Percentiles rank a stretch among this genome's conserved stretches.
phyloP scores from a whole-genome alignment of 2,329 filamentous ascomycete species.

The Colletotrichum zoysiae region DNA sequence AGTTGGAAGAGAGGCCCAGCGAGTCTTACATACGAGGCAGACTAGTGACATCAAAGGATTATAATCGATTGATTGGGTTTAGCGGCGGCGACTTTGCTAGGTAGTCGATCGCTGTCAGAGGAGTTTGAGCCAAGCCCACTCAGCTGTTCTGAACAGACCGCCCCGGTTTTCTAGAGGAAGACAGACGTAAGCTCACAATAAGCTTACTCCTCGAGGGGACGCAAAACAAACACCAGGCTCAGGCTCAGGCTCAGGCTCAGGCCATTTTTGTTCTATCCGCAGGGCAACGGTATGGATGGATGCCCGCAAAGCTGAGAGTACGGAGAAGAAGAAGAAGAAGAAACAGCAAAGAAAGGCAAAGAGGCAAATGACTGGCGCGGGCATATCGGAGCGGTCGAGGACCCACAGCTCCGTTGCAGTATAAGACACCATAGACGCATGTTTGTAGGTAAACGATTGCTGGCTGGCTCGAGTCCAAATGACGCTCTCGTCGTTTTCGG shows the following conservation, averaged over 20 bases:
- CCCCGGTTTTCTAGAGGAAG: conserved; percentile 20
- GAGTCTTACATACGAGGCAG: not conserved
- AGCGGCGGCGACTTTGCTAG: conserved; percentile 11
- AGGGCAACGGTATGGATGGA: not conserved
- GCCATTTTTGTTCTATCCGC: conserved; percentile 13
- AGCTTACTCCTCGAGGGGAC: conserved; percentile 28
- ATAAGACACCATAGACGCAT: not conserved
- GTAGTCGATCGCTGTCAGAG: conserved; percentile 32
- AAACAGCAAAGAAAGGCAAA: not conserved
- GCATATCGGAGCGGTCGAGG: conserved; percentile 3
- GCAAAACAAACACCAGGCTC: conserved; percentile 13
- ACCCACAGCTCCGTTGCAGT: conserved; percentile 13
- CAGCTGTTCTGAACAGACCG: conserved; percentile 13
- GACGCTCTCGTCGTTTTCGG: conserved; percentile 8
- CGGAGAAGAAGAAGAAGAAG: too few species aligned
- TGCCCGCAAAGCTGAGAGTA: not conserved
- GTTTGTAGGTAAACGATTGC: not conserved
- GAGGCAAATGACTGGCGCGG: conserved; percentile 13
- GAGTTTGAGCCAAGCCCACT: conserved; percentile 30
- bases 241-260: not conserved
- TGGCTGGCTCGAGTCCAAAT: conserved; percentile 4
- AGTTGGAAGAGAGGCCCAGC: not conserved
- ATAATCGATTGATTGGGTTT: not conserved
- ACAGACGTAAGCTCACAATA: conserved; percentile 39
- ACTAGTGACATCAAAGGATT: conserved; percentile 19